Evolutionary conservation across 202 grass and related monocot species (phyloP), one percentile per base, ranked within the genome.

Genomic region (Brachypodium distachyon): DNA sequence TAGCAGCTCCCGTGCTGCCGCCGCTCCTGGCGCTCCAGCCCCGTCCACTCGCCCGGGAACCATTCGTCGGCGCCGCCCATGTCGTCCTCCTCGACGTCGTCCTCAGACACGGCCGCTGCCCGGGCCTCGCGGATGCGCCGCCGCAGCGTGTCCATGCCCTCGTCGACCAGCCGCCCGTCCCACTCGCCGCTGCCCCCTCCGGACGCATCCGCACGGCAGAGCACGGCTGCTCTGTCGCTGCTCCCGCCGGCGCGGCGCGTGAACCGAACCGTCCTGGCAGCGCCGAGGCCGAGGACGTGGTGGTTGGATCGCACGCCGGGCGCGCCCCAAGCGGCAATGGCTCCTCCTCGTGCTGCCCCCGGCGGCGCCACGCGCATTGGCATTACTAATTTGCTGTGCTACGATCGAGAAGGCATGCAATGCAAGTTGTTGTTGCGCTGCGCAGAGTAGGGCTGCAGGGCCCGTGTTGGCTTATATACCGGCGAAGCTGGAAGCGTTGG

Each of bases 71-170:
- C 48, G 14, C 1, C 40, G 37, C 5, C 27, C 0, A 43, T 44
- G 6, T 0, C 25, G 9, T 36, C 46, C 0, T 16, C 69, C 5
- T 18, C 3, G 1, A 41, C 23, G 8, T 1, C 57, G 23, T 14
- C 70, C 21, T 59, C 64, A 0, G 25, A 1, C 16, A n/a, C 25
- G 6, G 39, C 12, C 61, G 34, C 50, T 2, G 72, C n/a, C 77
- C 51, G 31, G 14, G 36, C 77, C 77, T 91, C 72, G 60, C 77
- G 88, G 38, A 91, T 87, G 52, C 84, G 81, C 32, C 73, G 42
- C n/a, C 77, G 84, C 62, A 91, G 88, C 67, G 85, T 69, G 60
- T 16, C 73, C 88, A 91, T 91, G 77, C 73, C 78, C 72, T 78
- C 77, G 77, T 91, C 88, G 33, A 91, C 88, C 51, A 87, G 59